Conservation (phyloP, 768 basidiomycete species). For the Suillus decipiens region DNA sequence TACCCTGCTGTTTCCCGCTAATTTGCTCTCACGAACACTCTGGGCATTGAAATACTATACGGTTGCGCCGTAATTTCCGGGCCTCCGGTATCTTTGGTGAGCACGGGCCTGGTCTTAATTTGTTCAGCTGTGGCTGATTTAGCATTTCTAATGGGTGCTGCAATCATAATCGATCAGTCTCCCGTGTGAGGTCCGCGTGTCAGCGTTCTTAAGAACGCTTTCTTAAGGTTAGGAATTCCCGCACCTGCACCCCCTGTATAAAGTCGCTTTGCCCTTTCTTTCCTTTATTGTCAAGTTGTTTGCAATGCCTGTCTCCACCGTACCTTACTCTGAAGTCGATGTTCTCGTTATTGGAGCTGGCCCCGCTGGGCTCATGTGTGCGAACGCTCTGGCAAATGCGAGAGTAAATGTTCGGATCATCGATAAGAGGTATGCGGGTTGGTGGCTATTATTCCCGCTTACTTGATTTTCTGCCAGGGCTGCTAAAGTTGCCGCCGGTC, state of each 20-base stretch:
- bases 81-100: background rate
- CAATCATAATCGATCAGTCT: background rate
- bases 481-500: constrained; percentile 22
- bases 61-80: background rate
- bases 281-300: background rate
- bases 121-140: background rate
- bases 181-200: background rate
- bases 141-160: background rate
- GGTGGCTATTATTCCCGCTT: constrained; percentile 2
- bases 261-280: constrained; percentile 6
- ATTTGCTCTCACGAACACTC: background rate
- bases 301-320: constrained; percentile 8
- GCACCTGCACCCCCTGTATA: constrained; percentile 7
- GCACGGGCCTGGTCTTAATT: background rate
- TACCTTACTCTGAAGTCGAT: constrained; percentile 35
- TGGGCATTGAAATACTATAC: background rate
- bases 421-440: constrained; percentile 37
- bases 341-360: constrained; percentile 46
- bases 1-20: background rate
- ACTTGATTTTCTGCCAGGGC: constrained; percentile 16
- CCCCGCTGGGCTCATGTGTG: constrained; percentile 45
- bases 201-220: background rate
- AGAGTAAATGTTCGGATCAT: constrained; percentile 40
- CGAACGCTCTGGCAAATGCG: constrained; percentile 40
- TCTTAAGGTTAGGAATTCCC: background rate